These are phyloP conservation scores for Lavandula angustifolia DNA, from an alignment of 257 asterid genomes.

Conservation along the genomic window DNA sequence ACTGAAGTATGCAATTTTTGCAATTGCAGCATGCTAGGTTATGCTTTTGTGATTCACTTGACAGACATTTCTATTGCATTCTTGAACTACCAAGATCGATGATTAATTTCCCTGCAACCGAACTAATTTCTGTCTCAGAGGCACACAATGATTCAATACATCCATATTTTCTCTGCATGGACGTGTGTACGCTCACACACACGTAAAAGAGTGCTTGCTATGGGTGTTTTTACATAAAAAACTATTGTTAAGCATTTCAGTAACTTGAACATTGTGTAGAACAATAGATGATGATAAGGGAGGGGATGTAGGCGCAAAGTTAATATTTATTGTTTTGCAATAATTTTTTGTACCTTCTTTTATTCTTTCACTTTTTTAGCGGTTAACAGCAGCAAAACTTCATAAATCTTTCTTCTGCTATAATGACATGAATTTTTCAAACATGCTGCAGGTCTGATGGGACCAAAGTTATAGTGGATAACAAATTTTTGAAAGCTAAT, in stretches of 20 bases:
- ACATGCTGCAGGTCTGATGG: constrained; percentile 79
- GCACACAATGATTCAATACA: constrained; percentile 1
- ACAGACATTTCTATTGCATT: neutral
- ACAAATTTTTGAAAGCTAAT: constrained; percentile 81
- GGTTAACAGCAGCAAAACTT: neutral
- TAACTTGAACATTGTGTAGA: neutral
- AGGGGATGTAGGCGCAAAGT: neutral
- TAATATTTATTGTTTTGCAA: neutral
- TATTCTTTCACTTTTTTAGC: neutral
- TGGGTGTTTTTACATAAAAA: neutral
- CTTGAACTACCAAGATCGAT: constrained; percentile 1
- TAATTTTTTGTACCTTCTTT: neutral
- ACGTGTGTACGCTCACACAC: neutral
- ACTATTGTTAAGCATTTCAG: neutral
- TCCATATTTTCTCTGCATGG: constrained; percentile 6
- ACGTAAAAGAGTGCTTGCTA: neutral
- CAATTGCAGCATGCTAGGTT: neutral
- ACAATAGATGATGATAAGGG: too few species aligned
- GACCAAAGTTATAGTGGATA: constrained; percentile 73
- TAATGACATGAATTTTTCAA: constrained; percentile 19
- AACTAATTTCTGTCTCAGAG: neutral
- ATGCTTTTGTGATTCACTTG: neutral
- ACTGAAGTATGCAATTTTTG: neutral
- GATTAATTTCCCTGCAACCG: neutral
- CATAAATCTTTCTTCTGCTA: constrained; percentile 5